Percentiles rank a stretch among this genome's conserved stretches.
phyloP scores from a whole-genome alignment of 1,284 basidiomycete species.

The Hymenochaete sp. region DNA sequence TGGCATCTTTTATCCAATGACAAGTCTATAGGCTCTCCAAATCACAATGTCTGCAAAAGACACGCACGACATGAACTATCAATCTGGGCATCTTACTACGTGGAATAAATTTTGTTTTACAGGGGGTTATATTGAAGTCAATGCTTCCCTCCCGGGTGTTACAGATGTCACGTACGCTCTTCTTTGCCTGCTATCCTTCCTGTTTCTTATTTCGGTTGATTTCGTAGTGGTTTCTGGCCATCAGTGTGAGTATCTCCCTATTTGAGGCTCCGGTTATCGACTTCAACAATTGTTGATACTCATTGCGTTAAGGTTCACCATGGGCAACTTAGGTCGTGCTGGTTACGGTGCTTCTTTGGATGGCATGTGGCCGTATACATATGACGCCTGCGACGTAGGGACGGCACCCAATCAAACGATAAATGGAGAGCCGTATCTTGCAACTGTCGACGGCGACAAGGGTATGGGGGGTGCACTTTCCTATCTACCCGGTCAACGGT shows the following conservation, averaged over 20 bases:
- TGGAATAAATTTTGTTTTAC: slow-evolving; percentile 64
- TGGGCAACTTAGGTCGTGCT: slow-evolving; percentile 44
- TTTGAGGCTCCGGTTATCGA: neutral
- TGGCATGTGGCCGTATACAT: slow-evolving; percentile 66
- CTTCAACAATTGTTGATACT: neutral
- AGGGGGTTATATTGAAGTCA: slow-evolving; percentile 38
- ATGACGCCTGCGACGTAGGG: slow-evolving; percentile 66
- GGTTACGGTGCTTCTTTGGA: slow-evolving; percentile 40
- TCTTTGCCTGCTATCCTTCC: neutral
- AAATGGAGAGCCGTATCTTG: slow-evolving; percentile 30
- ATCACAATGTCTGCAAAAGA: slow-evolving; percentile 29
- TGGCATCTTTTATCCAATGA: neutral
- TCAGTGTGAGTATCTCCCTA: slow-evolving; percentile 21
- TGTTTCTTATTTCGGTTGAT: neutral
- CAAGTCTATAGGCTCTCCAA: slow-evolving; percentile 7
- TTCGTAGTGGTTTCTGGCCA: slow-evolving; percentile 36
- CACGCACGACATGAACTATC: slow-evolving; percentile 41
- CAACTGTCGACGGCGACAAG: slow-evolving; percentile 37
- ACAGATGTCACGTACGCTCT: slow-evolving; percentile 19
- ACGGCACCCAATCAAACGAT: slow-evolving; percentile 48
- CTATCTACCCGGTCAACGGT: slow-evolving; percentile 40
- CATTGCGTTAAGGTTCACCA: slow-evolving; percentile 32
- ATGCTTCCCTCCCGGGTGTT: slow-evolving; percentile 28
- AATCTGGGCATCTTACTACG: slow-evolving; percentile 36
- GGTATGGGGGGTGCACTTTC: slow-evolving; percentile 26